Evolutionary conservation across 495 filamentous ascomycete species (phyloP), one percentile per base, ranked within the genome.

Genomic region (Lasiosphaeriaceae sp.): DNA sequence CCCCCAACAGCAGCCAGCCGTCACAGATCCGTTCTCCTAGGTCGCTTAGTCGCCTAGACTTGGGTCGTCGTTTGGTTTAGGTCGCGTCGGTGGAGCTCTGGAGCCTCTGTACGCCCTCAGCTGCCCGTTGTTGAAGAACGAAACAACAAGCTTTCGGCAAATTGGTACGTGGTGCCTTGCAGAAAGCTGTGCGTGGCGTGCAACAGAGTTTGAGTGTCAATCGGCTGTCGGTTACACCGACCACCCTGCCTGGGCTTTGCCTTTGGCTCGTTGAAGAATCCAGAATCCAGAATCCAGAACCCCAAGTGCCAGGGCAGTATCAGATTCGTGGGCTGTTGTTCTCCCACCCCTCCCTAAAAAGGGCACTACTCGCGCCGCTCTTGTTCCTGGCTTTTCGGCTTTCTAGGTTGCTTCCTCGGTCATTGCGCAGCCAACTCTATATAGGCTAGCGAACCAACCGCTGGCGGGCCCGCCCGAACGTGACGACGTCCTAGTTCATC

Each of bases 361-460:
- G 26, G 26, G 26, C 26, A 31, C 26, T 31, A 31, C 26, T 31
- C 9, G 9, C 4, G 26, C 26, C 9, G 26, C 4, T 51, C 20
- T 20, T 39, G 26, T 35, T 17, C 39, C 20, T 23, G 39, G 39
- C 29, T 56, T 49, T 63, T n/a, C 41, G 8, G 53, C 24, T 20
- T 54, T 29, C 37, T 51, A 14, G 52, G 22, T 54, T 14, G 29
- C 39, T 12, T 43, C 52, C 50, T 55, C 53, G 58, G 50, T 60
- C 61, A 51, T 57, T 59, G 53, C 60, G 53, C 50, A 60, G 57
- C 61, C n/a, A n/a, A 16, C 35, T 52, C 54, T 23, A 34, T n/a
- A n/a, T n/a, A n/a, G n/a, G n/a, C 21, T 29, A 50, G 35, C 37
- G 23, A 22, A 41, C 39, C 47, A 35, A n/a, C 39, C 44, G 61